Percentiles rank a stretch among this genome's conserved stretches.
These are phyloP conservation scores for Rutstroemia sp. DNA, from an alignment of 2,329 filamentous ascomycete genomes.

Conservation along the genomic window DNA sequence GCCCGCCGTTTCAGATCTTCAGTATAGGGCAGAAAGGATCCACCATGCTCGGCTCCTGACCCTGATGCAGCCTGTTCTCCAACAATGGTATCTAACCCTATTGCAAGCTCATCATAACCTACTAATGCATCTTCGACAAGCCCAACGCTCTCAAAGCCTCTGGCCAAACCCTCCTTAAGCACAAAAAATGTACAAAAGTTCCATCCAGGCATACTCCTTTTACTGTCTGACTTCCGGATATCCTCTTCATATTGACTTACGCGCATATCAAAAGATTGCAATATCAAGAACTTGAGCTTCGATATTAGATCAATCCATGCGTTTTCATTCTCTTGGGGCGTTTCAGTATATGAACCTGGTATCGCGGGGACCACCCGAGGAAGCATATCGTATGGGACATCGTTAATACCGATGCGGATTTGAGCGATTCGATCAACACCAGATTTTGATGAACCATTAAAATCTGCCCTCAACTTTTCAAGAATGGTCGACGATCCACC, in stretches of 20 bases:
- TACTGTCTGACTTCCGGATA: constrained; percentile 86
- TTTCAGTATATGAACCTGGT: constrained; percentile 59
- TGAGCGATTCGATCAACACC: constrained; percentile 75
- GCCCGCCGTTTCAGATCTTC: constrained; percentile 61
- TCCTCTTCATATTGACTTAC: constrained; percentile 96
- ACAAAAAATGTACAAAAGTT: constrained; percentile 99
- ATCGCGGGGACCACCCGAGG: constrained; percentile 57
- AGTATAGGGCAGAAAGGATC: constrained; percentile 64
- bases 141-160: constrained; percentile 93
- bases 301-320: constrained; percentile 78
- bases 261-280: constrained; percentile 82
- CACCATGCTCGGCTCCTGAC: constrained; percentile 58
- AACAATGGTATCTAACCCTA: constrained; percentile 77
- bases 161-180: constrained; percentile 86
- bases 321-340: constrained; percentile 67
- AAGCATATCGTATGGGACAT: constrained; percentile 57
- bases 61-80: constrained; percentile 60
- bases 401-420: constrained; percentile 68
- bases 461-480: constrained; percentile 85
- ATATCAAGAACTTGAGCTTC: constrained; percentile 80
- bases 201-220: constrained; percentile 85
- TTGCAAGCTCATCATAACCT: constrained; percentile 87
- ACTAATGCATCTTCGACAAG: constrained; percentile 91
- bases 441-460: constrained; percentile 69
- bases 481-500: constrained; percentile 73